Evolutionary conservation across 108 stramenopile genomes (phyloP).

Genomic region (Phaeodactylum tricornutum): DNA sequence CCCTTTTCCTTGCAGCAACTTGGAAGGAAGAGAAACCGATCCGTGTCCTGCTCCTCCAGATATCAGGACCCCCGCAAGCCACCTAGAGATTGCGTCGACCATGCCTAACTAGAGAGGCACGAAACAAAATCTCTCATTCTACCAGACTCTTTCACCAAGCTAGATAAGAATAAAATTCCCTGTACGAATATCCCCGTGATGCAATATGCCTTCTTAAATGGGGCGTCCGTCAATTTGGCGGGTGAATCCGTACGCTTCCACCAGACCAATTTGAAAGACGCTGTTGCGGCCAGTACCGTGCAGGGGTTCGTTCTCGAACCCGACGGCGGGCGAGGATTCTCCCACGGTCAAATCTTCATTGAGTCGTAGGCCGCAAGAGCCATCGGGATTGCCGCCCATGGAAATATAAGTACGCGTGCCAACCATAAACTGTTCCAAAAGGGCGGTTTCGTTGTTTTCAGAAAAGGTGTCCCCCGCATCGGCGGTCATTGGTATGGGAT

Average conservation of each 20-base stretch:
- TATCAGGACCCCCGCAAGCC: too few species aligned
- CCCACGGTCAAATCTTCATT: slow-evolving; percentile 73
- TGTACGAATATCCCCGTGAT: too few species aligned
- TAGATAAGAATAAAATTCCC: too few species aligned
- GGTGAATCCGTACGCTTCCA: slow-evolving; percentile 57
- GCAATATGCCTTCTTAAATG: too few species aligned
- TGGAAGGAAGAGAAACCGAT: too few species aligned
- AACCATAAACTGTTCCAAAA: slow-evolving; percentile 72
- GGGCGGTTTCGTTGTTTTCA: slow-evolving; percentile 14
- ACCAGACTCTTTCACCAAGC: too few species aligned
- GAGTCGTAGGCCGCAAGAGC: slow-evolving; percentile 54
- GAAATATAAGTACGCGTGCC: slow-evolving; percentile 45
- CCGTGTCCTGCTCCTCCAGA: too few species aligned
- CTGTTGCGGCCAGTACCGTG: slow-evolving; percentile 14
- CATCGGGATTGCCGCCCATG: slow-evolving; percentile 69
- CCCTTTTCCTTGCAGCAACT: too few species aligned
- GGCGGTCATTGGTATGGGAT: background rate
- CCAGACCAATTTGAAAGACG: slow-evolving; percentile 57
- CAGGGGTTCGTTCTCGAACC: slow-evolving; percentile 72
- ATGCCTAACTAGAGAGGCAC: too few species aligned
- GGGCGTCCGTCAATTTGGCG: slow-evolving; percentile 15
- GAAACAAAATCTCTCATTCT: too few species aligned
- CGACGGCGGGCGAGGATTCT: slow-evolving; percentile 46
- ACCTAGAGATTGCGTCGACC: too few species aligned
- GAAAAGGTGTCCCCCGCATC: slow-evolving; percentile 7